Evolutionary conservation across 108 stramenopile genomes (phyloP).

Genomic region (Hondaea fermentalgiana): DNA sequence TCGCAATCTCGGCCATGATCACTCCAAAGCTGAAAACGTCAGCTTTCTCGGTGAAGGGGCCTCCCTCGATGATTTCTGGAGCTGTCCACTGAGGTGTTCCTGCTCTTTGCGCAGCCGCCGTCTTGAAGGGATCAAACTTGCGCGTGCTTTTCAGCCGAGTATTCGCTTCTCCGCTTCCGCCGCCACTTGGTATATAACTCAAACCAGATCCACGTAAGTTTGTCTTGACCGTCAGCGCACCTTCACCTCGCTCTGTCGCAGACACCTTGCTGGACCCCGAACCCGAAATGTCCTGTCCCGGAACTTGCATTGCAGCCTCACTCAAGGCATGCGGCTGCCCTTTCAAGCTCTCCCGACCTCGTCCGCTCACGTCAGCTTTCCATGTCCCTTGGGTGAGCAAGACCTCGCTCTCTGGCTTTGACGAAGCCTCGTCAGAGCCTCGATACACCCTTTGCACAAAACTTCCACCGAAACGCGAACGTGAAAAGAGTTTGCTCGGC

Average conservation of each 20-base stretch:
- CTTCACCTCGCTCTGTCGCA: not conserved
- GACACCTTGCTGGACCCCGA: not conserved
- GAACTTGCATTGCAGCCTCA: not conserved
- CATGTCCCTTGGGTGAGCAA: too few species aligned
- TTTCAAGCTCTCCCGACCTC: too few species aligned
- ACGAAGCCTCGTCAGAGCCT: not conserved
- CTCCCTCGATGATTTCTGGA: slow-evolving; percentile 48
- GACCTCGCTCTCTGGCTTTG: too few species aligned
- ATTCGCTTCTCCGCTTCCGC: too few species aligned
- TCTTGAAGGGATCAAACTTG: not conserved
- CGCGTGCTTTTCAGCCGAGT: too few species aligned
- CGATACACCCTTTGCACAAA: not conserved
- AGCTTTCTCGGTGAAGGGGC: slow-evolving; percentile 48
- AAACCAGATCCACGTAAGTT: too few species aligned
- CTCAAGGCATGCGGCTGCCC: not conserved
- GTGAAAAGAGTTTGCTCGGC: not conserved
- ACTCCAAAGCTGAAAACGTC: slow-evolving; percentile 52
- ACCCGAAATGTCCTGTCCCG: not conserved
- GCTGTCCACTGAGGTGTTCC: slow-evolving; percentile 59
- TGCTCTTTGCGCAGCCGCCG: not conserved
- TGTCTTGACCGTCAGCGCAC: not conserved
- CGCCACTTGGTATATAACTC: too few species aligned
- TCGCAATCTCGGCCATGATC: slow-evolving; percentile 49
- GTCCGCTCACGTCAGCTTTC: too few species aligned
- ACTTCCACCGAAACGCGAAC: not conserved